Conservation (phyloP, 2,329 filamentous ascomycete genomes). For the Neopestalotiopsis rosae region DNA sequence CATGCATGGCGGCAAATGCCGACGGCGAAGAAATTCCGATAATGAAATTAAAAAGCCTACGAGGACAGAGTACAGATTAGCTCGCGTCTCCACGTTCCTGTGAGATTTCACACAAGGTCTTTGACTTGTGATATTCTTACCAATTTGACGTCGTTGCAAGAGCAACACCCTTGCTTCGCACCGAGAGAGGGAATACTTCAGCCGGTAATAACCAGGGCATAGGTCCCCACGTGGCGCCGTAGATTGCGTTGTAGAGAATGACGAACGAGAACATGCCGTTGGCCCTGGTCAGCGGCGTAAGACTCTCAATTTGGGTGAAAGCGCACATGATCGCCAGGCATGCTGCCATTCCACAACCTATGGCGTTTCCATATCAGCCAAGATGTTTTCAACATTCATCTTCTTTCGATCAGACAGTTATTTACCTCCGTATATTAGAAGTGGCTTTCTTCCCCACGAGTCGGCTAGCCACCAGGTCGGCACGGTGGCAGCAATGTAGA, state of each 20-base stretch:
- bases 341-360: background rate
- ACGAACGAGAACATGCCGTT: background rate
- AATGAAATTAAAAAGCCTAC: background rate
- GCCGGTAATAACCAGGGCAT: conserved; percentile 6
- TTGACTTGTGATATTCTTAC: background rate
- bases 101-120: too few relatives aligned
- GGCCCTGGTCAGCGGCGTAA: background rate
- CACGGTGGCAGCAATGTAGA: background rate
- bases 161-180: conserved; percentile 6
- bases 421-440: background rate
- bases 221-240: background rate
- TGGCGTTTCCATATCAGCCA: too few relatives aligned
- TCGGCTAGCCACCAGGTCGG: conserved; percentile 9
- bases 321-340: background rate
- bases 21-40: background rate
- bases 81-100: too few relatives aligned
- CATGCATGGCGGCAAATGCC: background rate
- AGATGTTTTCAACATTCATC: too few relatives aligned
- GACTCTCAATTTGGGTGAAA: background rate
- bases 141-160: conserved; percentile 8
- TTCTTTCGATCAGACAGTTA: too few relatives aligned
- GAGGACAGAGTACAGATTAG: too few relatives aligned
- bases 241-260: conserved; percentile 4
- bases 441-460: background rate
- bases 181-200: background rate